Percentiles rank a stretch among this genome's conserved stretches.
Evolutionary conservation across 1,139 yeast species (phyloP).

Genomic region (Protomyces inundatus): DNA sequence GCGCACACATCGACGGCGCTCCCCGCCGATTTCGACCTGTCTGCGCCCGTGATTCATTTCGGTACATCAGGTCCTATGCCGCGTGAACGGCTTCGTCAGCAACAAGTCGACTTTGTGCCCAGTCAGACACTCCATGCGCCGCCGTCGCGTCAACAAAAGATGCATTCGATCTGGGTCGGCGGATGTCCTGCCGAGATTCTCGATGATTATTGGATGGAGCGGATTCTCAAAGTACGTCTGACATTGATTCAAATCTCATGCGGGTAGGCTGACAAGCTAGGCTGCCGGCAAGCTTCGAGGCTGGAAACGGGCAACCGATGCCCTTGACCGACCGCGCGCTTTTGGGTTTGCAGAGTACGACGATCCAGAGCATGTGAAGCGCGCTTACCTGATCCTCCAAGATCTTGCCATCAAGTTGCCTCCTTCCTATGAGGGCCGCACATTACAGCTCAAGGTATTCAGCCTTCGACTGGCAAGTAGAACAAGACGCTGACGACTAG

Average conservation of each 20-base stretch:
- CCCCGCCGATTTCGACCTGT: constrained; percentile 8
- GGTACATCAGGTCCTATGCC: constrained; percentile 22
- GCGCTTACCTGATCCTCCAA: constrained; percentile 30
- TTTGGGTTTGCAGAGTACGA: constrained; percentile 33
- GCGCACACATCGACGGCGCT: background rate
- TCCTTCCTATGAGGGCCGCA: constrained; percentile 26
- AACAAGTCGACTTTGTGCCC: background rate
- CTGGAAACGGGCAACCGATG: constrained; percentile 32
- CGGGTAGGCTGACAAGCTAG: constrained; percentile 24
- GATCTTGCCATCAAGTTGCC: constrained; percentile 29
- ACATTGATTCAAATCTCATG: constrained; percentile 30
- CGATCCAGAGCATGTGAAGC: constrained; percentile 29
- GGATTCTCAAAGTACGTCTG: constrained; percentile 31
- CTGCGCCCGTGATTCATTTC: constrained; percentile 28
- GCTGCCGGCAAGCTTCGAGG: constrained; percentile 33
- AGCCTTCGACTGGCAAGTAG: background rate
- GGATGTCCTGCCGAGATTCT: constrained; percentile 36
- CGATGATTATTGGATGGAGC: constrained; percentile 36
- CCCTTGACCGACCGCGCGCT: constrained; percentile 29
- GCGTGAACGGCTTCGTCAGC: constrained; percentile 7
- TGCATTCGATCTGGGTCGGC: constrained; percentile 37
- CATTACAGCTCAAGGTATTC: constrained; percentile 6
- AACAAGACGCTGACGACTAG: background rate
- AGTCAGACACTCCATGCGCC: constrained; percentile 23
- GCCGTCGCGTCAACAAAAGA: constrained; percentile 36